Conservation (phyloP, 2,329 filamentous ascomycete species). For the Chrysoporthe cubensis region DNA sequence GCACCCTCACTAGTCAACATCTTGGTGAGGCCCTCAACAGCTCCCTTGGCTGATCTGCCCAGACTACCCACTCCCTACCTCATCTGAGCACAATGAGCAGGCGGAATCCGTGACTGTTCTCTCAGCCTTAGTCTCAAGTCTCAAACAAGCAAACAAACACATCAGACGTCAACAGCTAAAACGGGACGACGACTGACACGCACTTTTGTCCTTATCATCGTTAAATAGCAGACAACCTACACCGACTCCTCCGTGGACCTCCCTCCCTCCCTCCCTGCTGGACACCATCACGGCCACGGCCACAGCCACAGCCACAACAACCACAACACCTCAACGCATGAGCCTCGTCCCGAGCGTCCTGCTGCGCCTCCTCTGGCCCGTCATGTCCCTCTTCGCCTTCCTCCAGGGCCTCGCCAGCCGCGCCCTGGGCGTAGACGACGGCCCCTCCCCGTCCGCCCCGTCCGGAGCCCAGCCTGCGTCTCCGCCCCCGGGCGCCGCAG, state of each 20-base stretch:
- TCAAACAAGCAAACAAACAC: too few species aligned
- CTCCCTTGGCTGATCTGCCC: too few species aligned
- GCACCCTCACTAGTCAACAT: neutral
- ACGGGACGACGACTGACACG: too few species aligned
- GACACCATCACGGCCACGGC: too few species aligned
- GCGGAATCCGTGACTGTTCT: neutral
- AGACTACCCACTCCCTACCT: too few species aligned
- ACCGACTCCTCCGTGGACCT: too few species aligned
- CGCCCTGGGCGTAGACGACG: neutral
- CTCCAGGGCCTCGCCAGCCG: constrained; percentile 9
- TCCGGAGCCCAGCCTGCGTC: neutral
- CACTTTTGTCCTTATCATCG: too few species aligned
- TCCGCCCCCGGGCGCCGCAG: neutral
- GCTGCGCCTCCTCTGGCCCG: constrained; percentile 6
- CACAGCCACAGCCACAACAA: neutral
- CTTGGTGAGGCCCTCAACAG: too few species aligned
- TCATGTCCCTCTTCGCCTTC: constrained; percentile 23
- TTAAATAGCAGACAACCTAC: too few species aligned
- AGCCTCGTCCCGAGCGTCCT: constrained; percentile 9
- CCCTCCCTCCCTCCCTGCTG: too few species aligned
- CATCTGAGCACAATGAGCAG: too few species aligned
- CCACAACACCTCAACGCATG: neutral
- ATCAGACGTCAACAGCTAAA: too few species aligned
- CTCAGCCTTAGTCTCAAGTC: neutral
- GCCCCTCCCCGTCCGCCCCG: neutral